Evolutionary conservation across 306 rosid species (phyloP), one percentile per base, ranked within the genome.

Genomic region (Castanea crenata): DNA sequence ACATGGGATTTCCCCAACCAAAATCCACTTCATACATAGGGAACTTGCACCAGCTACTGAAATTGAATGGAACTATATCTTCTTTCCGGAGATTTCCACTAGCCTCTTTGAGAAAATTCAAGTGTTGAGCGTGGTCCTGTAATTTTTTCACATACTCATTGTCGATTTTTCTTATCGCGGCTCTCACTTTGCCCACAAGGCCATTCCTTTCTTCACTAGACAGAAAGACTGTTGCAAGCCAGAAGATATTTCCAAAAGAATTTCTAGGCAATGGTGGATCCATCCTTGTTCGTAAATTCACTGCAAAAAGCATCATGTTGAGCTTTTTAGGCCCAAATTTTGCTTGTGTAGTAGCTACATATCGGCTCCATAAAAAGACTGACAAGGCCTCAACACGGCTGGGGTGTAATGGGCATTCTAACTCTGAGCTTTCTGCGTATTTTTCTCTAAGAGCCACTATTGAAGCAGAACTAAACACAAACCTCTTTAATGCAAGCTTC

Each of bases 1-100:
- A 85, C 0, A 56, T 55, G 15, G 91, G 88, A 25, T 82, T 85
- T 21, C 91, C 86, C 88, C 87, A 80, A 25, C 88, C 88, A 29
- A 85, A 80, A 31, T 87, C 79, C 55, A 64, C 75, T 46, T 87
- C 87, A 59, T 85, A 80, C 2, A 85, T 20, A 0, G 78, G 78
- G 13, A 81, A 38, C 13, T 41, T 76, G 16, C 55, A 2, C 81
- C 44, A 76, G 5, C 81, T 71, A 18, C 23, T 78, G 32, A 76
- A 82, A 13, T 49, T 41, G 46, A 54, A 71, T 18, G 56, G 56
- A 27, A 18, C 31, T 55, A 69, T 14, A 0, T 72, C 27, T 18
- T 31, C 61, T 34, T 35, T 15, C 20, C 16, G 2, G 0, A 38
- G 12, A 38, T 55, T 14, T 6, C 1, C 9, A 55, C 5, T n/a